These are phyloP conservation scores for Tremella fuciformis DNA, from an alignment of 768 basidiomycete species.

Conservation along the genomic window DNA sequence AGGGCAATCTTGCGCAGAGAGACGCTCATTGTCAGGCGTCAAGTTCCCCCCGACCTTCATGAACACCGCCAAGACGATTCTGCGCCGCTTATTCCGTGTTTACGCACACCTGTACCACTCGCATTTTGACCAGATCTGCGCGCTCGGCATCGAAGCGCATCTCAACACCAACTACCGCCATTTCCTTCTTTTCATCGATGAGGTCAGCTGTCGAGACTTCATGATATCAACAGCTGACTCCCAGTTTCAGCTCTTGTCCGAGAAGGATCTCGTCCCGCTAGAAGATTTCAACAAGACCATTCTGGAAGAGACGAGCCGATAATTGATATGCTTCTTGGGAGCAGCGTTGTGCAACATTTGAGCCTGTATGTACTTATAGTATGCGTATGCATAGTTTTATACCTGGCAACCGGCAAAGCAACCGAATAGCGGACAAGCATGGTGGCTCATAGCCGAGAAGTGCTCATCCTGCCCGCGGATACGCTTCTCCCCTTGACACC, in stretches of 20 bases:
- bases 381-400: slow-evolving; percentile 3
- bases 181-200: slow-evolving; percentile 94
- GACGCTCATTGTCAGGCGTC: slow-evolving; percentile 60
- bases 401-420: not conserved
- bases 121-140: slow-evolving; percentile 98
- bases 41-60: slow-evolving; percentile 87
- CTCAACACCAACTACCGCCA: slow-evolving; percentile 97
- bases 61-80: slow-evolving; percentile 84
- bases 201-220: slow-evolving; percentile 59
- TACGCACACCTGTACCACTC: slow-evolving; percentile 99
- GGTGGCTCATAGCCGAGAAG: no score
- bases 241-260: slow-evolving; percentile 61
- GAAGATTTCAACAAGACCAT: slow-evolving; percentile 80
- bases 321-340: not conserved
- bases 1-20: not conserved
- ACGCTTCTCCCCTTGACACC: not conserved
- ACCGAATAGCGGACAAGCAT: no score
- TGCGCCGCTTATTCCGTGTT: slow-evolving; percentile 87
- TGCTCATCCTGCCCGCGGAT: not conserved
- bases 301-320: slow-evolving; percentile 50
- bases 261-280: slow-evolving; percentile 66
- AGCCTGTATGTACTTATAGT: not conserved
- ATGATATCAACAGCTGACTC: not conserved
- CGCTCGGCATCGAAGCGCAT: slow-evolving; percentile 96
- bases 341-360: not conserved